Conservation (phyloP, 305 asterid species). For the Plantago coronopus region DNA sequence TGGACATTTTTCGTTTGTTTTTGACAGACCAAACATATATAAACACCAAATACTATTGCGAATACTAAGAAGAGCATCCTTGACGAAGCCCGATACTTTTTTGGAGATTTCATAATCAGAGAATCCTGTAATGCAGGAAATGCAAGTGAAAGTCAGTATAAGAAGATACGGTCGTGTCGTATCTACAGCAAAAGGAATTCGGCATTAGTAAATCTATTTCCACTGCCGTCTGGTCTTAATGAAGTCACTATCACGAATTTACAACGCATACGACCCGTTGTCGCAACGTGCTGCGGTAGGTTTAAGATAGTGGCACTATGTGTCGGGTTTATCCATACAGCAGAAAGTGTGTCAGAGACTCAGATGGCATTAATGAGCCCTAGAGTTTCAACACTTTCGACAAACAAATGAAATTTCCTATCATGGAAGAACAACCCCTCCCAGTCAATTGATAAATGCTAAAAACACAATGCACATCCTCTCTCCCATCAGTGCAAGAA, state of each 20-base stretch:
- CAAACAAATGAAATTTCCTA: too few relatives aligned
- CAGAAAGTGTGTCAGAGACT: too few relatives aligned
- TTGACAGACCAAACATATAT: conserved; percentile 71
- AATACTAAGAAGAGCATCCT: conserved; percentile 62
- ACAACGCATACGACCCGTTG: too few relatives aligned
- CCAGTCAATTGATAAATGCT: too few relatives aligned
- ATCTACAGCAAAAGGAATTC: background rate
- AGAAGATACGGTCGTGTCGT: background rate
- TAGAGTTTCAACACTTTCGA: too few relatives aligned
- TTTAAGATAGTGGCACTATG: too few relatives aligned
- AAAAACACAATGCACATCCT: too few relatives aligned
- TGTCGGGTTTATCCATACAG: too few relatives aligned
- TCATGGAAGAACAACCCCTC: too few relatives aligned
- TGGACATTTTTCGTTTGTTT: conserved; percentile 46
- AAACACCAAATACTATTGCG: conserved; percentile 61
- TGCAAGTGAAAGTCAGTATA: conserved; percentile 15
- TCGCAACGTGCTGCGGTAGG: too few relatives aligned
- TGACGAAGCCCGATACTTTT: conserved; percentile 57
- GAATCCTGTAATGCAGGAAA: conserved; percentile 48
- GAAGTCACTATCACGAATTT: background rate
- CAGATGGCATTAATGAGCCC: too few relatives aligned
- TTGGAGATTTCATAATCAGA: conserved; percentile 62
- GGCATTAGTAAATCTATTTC: background rate
- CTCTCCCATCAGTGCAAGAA: too few relatives aligned
- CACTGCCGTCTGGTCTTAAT: background rate